Base-by-base conservation (phyloP, 176 grass and related monocot species). In the Aegilops speltoides region DNA sequence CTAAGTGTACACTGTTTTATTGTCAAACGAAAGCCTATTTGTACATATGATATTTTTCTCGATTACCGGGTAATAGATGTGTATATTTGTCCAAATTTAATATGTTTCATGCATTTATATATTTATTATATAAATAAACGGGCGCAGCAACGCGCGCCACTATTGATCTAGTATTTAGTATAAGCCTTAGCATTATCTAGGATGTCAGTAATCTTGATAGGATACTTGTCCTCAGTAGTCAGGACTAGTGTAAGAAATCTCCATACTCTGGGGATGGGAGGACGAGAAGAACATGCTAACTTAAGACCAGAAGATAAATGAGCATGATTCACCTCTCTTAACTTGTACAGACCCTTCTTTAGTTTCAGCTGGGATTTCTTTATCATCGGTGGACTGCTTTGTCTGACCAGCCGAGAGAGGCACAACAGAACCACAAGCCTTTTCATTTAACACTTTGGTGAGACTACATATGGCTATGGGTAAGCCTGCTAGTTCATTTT, bases 391-490 rank as follows among this genome's bases (percentile, higher is more conserved):
- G 62, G 24, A 41, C n/a, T 91, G 79, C 32, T 88, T 73, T 79
- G 25, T 61, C 36, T 75, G 64, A 50, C 78, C 77, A 40, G 65
- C 59, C 82, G 88, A 57, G 23, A 80, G 43, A 8, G 82, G 73
- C 12, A 45, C 24, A 85, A 66, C 32, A 40, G 45, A 20, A 22
- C 52, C 36, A 6, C 17, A 33, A 40, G 26, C 16, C 38, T 82
- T 71, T 76, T 82, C 43, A 6, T 73, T n/a, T 34, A 73, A 78
- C 10, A 86, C 79, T 32, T 73, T 64, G 1, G 20, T 80, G 64
- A 82, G 22, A 93, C 83, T 89, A 88, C 81, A 64, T 54, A 54
- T 54, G 50, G 5, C 16, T 46, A 91, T 32, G 52, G 80, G 73
- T 70, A 77, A 86, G 70, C 65, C 15, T 6, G 29, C 63, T 72